Conservation (phyloP, 1,284 basidiomycete genomes). For the Ceratobasidium sp. region DNA sequence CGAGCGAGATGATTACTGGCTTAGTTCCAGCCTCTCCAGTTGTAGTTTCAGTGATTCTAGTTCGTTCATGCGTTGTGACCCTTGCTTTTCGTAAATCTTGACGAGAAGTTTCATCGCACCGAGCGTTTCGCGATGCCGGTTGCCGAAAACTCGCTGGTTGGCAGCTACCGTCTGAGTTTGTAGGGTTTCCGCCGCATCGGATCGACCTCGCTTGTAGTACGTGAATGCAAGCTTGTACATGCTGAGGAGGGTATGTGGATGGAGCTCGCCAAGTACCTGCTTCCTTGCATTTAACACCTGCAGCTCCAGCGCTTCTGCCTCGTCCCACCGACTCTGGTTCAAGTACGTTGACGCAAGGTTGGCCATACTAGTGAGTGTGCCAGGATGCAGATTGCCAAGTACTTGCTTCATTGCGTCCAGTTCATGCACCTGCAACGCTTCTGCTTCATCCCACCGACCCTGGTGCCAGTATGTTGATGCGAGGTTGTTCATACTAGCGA, state of each 20-base stretch:
- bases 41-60: too few relatives aligned
- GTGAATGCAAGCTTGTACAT: conserved; percentile 24
- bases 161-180: neutral
- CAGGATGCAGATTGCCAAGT: too few relatives aligned
- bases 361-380: too few relatives aligned
- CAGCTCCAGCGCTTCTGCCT: conserved; percentile 4
- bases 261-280: conserved; percentile 3
- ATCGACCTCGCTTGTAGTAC: neutral
- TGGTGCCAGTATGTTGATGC: neutral
- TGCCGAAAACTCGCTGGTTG: neutral
- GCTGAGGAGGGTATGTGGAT: conserved; percentile 9
- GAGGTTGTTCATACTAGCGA: neutral
- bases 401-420: too few relatives aligned
- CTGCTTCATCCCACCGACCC: too few relatives aligned
- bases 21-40: too few relatives aligned
- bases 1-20: too few relatives aligned
- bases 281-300: neutral
- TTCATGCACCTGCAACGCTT: too few relatives aligned
- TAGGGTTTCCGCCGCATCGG: conserved; percentile 1
- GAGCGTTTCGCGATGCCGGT: conserved; percentile 8
- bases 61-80: neutral
- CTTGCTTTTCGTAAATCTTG: neutral
- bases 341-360: too few relatives aligned
- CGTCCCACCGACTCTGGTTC: neutral
- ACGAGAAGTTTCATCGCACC: neutral